These are phyloP conservation scores for Novymonas esmeraldas DNA, from an alignment of 208 protist species.

Conservation along the genomic window DNA sequence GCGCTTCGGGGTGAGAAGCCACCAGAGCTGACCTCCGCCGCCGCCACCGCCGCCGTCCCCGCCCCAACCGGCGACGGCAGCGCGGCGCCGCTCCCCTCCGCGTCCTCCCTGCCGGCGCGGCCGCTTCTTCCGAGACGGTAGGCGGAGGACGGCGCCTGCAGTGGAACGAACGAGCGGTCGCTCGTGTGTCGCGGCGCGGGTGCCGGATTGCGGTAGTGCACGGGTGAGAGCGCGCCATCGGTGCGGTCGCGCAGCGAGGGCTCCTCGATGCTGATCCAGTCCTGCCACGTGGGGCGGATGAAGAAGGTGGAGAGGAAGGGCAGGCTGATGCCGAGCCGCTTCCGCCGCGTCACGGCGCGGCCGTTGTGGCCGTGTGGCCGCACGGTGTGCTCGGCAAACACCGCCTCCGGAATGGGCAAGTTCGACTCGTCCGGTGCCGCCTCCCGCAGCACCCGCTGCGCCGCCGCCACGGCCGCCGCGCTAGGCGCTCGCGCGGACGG, in stretches of 20 bases:
- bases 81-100: too few species aligned
- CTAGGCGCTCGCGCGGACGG: background rate
- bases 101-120: too few species aligned
- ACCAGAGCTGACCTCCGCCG: background rate
- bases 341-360: conserved; percentile 30
- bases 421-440: background rate
- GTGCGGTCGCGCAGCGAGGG: conserved; percentile 43
- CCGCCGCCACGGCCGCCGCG: background rate
- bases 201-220: conserved; percentile 13
- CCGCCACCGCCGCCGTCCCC: background rate
- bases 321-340: conserved; percentile 58
- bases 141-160: conserved; percentile 5
- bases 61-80: too few species aligned
- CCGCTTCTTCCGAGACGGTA: conserved; percentile 1
- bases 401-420: conserved; percentile 3
- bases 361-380: conserved; percentile 18
- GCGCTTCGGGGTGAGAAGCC: conserved; percentile 11
- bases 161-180: conserved; percentile 37
- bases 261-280: conserved; percentile 79
- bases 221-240: conserved; percentile 35
- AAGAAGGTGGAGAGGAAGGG: conserved; percentile 66
- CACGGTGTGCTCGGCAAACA: conserved; percentile 25
- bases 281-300: conserved; percentile 37
- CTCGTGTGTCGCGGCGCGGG: conserved; percentile 27
- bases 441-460: background rate